Conservation (phyloP, 768 basidiomycete species). For the Gyrodon lividus region DNA sequence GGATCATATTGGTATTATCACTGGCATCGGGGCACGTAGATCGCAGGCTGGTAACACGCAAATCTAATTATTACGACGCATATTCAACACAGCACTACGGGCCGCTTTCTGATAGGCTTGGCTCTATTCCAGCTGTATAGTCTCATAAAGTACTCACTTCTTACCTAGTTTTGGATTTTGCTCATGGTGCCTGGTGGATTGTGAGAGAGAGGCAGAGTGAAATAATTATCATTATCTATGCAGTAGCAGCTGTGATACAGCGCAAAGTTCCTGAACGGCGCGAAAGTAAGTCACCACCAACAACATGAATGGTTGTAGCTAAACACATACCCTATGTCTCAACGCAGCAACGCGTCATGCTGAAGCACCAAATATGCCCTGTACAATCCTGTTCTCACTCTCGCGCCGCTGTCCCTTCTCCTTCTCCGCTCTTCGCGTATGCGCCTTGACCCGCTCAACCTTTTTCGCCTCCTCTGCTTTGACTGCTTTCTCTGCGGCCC, state of each 20-base stretch:
- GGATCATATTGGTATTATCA: no score
- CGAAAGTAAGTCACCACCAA: neutral
- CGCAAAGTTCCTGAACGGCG: neutral
- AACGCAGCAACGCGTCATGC: neutral
- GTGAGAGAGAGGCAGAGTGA: neutral
- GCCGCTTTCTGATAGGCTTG: neutral
- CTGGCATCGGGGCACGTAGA: no score
- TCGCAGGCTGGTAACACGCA: no score
- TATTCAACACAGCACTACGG: no score
- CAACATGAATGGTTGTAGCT: neutral
- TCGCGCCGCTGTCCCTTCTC: conserved; percentile 1
- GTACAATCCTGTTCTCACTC: conserved; percentile 11
- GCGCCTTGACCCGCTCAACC: neutral
- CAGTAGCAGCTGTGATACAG: neutral
- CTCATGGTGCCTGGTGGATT: neutral
- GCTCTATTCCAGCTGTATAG: neutral
- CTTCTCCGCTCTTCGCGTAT: conserved; percentile 7
- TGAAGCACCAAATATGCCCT: conserved; percentile 17
- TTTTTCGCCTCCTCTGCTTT: conserved; percentile 12
- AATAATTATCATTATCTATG: neutral
- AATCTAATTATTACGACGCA: no score
- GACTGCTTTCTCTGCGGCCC: conserved; percentile 20
- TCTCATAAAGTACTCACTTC: neutral
- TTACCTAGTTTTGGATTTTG: neutral
- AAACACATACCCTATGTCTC: neutral